These are phyloP conservation scores for Cladosporium sp. DNA, from an alignment of 2,329 filamentous ascomycete species.

Conservation along the genomic window DNA sequence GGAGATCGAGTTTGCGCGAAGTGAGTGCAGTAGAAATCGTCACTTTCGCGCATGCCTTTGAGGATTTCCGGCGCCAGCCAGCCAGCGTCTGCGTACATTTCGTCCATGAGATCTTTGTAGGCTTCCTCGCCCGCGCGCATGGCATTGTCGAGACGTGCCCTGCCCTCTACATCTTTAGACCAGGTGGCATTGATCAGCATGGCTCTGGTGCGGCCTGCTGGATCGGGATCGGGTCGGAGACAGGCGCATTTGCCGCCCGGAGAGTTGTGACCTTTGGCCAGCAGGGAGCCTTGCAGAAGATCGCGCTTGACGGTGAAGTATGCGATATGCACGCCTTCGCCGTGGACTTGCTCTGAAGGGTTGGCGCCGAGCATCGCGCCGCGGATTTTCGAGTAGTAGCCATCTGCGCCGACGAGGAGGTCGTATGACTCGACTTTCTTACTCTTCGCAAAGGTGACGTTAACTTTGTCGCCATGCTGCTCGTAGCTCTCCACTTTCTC, in stretches of 20 bases:
- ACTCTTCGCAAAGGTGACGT: constrained; percentile 16
- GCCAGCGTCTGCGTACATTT: constrained; percentile 23
- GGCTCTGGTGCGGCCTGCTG: constrained; percentile 16
- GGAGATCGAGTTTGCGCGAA: constrained; percentile 29
- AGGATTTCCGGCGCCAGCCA: constrained; percentile 36
- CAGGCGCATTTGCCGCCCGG: constrained; percentile 18
- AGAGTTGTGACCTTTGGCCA: constrained; percentile 20
- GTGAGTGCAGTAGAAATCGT: constrained; percentile 25
- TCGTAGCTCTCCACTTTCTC: constrained; percentile 17
- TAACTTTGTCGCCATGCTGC: constrained; percentile 14
- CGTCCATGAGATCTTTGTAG: constrained; percentile 21
- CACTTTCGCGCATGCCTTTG: constrained; percentile 29
- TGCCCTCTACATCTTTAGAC: constrained; percentile 21
- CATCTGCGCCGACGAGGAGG: constrained; percentile 25
- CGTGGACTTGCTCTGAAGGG: constrained; percentile 20
- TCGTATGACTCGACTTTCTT: constrained; percentile 18
- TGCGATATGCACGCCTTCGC: constrained; percentile 31
- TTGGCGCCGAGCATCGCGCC: constrained; percentile 19
- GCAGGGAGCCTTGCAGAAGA: constrained; percentile 18
- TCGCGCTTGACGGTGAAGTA: constrained; percentile 41
- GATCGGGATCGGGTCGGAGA: constrained; percentile 23
- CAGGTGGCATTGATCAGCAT: constrained; percentile 18
- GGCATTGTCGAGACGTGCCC: constrained; percentile 27
- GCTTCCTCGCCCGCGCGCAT: constrained; percentile 24
- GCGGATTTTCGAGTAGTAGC: constrained; percentile 19